phyloP scores from a whole-genome alignment of 2,329 filamentous ascomycete genomes.

The Dothistroma septosporum region DNA sequence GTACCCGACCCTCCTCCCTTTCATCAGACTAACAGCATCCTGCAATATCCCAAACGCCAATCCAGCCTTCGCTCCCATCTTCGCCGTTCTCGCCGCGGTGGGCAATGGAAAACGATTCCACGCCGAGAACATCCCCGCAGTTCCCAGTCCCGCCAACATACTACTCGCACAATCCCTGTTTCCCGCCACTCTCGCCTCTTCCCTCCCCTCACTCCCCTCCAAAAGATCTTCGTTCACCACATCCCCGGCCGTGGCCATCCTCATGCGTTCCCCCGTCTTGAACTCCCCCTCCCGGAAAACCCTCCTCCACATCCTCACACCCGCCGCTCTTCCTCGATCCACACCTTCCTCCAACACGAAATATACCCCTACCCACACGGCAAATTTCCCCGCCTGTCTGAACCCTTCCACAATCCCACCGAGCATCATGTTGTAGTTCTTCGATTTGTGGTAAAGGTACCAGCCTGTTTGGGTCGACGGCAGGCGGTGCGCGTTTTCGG shows the following conservation, averaged over 20 bases:
- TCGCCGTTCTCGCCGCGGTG: constrained; percentile 60
- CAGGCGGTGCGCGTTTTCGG: constrained; percentile 92
- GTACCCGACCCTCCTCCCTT: constrained; percentile 70
- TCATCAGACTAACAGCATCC: constrained; percentile 65
- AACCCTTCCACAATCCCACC: constrained; percentile 75
- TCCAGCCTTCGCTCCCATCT: constrained; percentile 73
- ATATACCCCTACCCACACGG: constrained; percentile 70
- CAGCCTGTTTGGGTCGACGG: constrained; percentile 78
- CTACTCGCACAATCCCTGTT: constrained; percentile 73
- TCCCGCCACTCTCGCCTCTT: constrained; percentile 39
- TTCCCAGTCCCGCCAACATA: constrained; percentile 73
- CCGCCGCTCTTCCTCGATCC: constrained; percentile 67
- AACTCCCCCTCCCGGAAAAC: constrained; percentile 29
- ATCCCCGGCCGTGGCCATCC: neutral
- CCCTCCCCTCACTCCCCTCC: constrained; percentile 23
- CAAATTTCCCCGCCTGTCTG: constrained; percentile 66
- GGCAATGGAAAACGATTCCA: constrained; percentile 78
- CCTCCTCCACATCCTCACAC: constrained; percentile 43
- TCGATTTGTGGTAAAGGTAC: constrained; percentile 98
- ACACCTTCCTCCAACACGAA: constrained; percentile 81
- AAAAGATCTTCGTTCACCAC: constrained; percentile 39
- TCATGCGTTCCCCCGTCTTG: constrained; percentile 4
- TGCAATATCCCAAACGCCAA: constrained; percentile 76
- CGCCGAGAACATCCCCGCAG: constrained; percentile 81
- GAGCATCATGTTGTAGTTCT: constrained; percentile 82